phyloP scores from a whole-genome alignment of 345 rosid species.

The Hypericum androsaemum region DNA sequence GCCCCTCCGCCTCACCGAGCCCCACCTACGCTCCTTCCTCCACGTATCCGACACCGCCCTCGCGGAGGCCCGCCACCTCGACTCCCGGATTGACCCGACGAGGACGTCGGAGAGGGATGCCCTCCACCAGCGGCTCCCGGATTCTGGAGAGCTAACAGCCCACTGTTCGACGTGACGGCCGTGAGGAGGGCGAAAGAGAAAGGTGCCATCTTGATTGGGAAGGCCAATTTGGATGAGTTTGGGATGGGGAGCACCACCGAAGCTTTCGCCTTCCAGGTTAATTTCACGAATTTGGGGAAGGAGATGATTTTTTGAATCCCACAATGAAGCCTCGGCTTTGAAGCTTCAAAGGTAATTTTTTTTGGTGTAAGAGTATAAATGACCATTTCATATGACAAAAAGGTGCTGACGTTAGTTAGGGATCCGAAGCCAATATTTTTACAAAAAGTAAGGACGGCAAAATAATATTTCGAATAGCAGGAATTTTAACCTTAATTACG shows the following conservation, averaged over 20 bases:
- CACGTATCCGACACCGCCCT: slow-evolving; percentile 51
- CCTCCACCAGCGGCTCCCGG: slow-evolving; percentile 74
- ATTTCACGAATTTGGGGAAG: neutral
- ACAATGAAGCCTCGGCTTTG: too few relatives aligned
- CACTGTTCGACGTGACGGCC: slow-evolving; percentile 77
- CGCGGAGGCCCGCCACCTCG: slow-evolving; percentile 43
- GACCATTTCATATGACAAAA: too few relatives aligned
- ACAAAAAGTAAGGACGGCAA: too few relatives aligned
- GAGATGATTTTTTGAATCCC: too few relatives aligned
- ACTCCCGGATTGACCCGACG: slow-evolving; percentile 39
- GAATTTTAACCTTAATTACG: too few relatives aligned
- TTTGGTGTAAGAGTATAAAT: too few relatives aligned
- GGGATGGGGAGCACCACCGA: slow-evolving; percentile 95
- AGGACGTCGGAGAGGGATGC: slow-evolving; percentile 80
- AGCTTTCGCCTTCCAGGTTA: slow-evolving; percentile 75
- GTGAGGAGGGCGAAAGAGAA: slow-evolving; percentile 52
- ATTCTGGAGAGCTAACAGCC: slow-evolving; percentile 55
- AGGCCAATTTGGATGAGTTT: slow-evolving; percentile 88
- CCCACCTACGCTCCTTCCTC: slow-evolving; percentile 67
- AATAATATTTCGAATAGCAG: too few relatives aligned
- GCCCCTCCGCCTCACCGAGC: slow-evolving; percentile 59
- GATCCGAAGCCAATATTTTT: too few relatives aligned
- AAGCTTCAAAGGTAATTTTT: too few relatives aligned
- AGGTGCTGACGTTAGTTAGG: too few relatives aligned
- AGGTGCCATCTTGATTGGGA: slow-evolving; percentile 76